Conservation (phyloP, 768 basidiomycete species). For the Lactifluus piperatus region DNA sequence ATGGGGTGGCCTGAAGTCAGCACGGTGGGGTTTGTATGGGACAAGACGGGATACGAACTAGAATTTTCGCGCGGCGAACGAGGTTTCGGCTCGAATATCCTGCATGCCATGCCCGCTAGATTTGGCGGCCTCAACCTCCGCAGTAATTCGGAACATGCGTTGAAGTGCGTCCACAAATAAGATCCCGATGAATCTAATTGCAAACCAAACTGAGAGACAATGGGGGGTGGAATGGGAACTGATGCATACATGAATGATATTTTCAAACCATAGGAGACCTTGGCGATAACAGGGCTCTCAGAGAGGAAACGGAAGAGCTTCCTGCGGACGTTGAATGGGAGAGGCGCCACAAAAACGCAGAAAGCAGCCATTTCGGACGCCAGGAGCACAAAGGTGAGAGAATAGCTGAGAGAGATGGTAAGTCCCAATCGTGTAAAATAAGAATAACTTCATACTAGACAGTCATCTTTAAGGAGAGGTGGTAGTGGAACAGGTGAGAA, state of each 20-base stretch:
- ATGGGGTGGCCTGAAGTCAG: neutral
- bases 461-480: slow-evolving; percentile 32
- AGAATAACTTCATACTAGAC: slow-evolving; percentile 33
- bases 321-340: slow-evolving; percentile 72
- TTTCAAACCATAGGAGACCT: slow-evolving; percentile 84
- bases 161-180: slow-evolving; percentile 90
- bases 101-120: slow-evolving; percentile 37
- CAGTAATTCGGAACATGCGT: slow-evolving; percentile 77
- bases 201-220: neutral
- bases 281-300: slow-evolving; percentile 63
- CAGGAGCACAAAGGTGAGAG: slow-evolving; percentile 72
- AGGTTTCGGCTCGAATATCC: slow-evolving; percentile 77
- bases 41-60: slow-evolving; percentile 45
- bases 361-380: slow-evolving; percentile 84
- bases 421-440: neutral
- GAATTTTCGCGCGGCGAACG: slow-evolving; percentile 86
- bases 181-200: slow-evolving; percentile 64
- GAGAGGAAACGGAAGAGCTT: slow-evolving; percentile 63
- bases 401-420: slow-evolving; percentile 45
- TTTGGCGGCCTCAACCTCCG: slow-evolving; percentile 64
- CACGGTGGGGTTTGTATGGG: neutral
- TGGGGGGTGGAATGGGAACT: neutral
- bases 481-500: neutral
- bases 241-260: slow-evolving; percentile 79
- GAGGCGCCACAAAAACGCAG: slow-evolving; percentile 72